Percentiles rank a stretch among this genome's conserved stretches.
These are phyloP conservation scores for Haplographium delicatum DNA, from an alignment of 495 filamentous ascomycete genomes.

Conservation along the genomic window DNA sequence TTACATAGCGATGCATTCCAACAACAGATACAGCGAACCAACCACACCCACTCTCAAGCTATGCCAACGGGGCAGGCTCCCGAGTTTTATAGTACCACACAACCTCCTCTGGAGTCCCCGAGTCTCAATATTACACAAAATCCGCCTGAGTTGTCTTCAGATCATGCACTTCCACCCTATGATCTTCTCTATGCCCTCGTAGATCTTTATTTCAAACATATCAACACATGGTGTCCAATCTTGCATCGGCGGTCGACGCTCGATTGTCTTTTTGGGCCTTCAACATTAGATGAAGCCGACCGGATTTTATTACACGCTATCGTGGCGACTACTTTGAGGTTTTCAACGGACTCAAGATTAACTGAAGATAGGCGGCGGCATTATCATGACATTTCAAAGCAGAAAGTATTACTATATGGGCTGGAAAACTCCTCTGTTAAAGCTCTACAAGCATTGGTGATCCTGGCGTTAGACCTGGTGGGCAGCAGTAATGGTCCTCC, in stretches of 20 bases:
- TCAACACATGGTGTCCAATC: constrained; percentile 87
- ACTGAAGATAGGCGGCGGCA: constrained; percentile 62
- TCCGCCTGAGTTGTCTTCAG: constrained; percentile 33
- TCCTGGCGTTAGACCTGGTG: constrained; percentile 41
- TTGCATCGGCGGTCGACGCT: constrained; percentile 74
- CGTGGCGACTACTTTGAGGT: constrained; percentile 78
- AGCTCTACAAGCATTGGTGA: constrained; percentile 77
- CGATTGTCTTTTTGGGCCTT: constrained; percentile 74
- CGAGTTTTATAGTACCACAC: constrained; percentile 36
- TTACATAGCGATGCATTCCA: constrained; percentile 23
- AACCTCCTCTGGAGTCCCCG: constrained; percentile 40
- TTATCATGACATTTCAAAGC: constrained; percentile 75
- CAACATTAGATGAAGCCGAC: constrained; percentile 67
- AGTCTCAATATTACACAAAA: constrained; percentile 33
- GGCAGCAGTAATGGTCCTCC: constrained; percentile 60
- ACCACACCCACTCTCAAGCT: constrained; percentile 7
- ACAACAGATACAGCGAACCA: constrained; percentile 17
- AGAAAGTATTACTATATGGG: constrained; percentile 70
- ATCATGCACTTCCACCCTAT: constrained; percentile 78
- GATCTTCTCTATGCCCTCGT: constrained; percentile 75
- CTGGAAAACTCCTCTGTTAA: constrained; percentile 86
- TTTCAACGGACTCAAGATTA: constrained; percentile 68
- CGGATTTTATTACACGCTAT: constrained; percentile 81
- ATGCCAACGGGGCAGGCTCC: constrained; percentile 19
- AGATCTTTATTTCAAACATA: constrained; percentile 84